phyloP scores from a whole-genome alignment of 2,329 filamentous ascomycete genomes.

The Aspergillus arachidicola region DNA sequence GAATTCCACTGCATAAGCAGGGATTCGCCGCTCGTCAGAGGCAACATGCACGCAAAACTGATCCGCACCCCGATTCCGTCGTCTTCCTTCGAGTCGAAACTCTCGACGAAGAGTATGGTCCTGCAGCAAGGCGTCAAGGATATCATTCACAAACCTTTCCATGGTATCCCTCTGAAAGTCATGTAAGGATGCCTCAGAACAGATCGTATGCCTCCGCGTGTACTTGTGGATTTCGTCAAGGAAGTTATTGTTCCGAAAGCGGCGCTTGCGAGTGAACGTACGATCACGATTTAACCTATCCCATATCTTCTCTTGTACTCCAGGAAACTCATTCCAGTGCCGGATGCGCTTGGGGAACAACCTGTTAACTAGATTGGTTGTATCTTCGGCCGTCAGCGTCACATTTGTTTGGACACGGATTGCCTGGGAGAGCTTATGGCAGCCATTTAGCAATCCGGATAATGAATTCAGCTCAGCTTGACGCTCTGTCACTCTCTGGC shows the following conservation, averaged over 20 bases:
- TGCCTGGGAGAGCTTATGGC: conserved; percentile 23
- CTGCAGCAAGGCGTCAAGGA: not conserved
- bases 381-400: conserved; percentile 26
- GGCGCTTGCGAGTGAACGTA: conserved; percentile 18
- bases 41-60: too few species aligned
- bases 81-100: too few species aligned
- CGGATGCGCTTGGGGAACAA: conserved; percentile 23
- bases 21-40: too few species aligned
- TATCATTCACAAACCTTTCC: conserved; percentile 26
- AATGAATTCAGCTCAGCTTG: conserved; percentile 23
- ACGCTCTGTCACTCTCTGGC: conserved; percentile 14
- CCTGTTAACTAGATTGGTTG: conserved; percentile 23
- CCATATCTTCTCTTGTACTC: conserved; percentile 27
- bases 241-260: conserved; percentile 23
- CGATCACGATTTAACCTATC: conserved; percentile 19
- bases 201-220: conserved; percentile 21
- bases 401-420: conserved; percentile 26
- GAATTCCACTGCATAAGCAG: too few species aligned
- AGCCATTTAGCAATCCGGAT: conserved; percentile 25
- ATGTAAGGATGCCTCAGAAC: conserved; percentile 24
- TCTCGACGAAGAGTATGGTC: too few species aligned
- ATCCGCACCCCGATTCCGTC: too few species aligned
- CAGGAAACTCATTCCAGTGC: conserved; percentile 28
- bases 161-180: conserved; percentile 29
- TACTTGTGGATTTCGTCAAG: conserved; percentile 18